Evolutionary conservation across 345 rosid genomes (phyloP).

Genomic region (Psidium friedrichsthalianum): DNA sequence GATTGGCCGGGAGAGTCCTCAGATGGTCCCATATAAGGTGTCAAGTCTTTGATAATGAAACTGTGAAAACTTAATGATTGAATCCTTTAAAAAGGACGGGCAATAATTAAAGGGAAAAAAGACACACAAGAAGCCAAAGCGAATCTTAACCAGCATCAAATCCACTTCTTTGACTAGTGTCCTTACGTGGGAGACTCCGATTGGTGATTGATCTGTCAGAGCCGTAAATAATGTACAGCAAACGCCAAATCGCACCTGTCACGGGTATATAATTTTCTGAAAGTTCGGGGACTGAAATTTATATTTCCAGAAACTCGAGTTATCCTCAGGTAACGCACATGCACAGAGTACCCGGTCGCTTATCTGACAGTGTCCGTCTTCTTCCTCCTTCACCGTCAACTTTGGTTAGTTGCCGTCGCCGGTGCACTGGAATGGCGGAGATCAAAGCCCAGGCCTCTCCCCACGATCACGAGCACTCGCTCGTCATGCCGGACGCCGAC

Average conservation of each 20-base stretch:
- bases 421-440: conserved; percentile 24
- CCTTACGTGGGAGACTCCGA: neutral
- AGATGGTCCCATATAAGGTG: neutral
- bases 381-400: neutral
- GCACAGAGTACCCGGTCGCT: neutral
- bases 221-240: neutral
- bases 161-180: neutral
- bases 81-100: neutral
- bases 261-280: neutral
- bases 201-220: neutral
- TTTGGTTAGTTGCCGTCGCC: neutral
- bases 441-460: conserved; percentile 22
- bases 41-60: fast-evolving
- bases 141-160: neutral
- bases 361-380: neutral
- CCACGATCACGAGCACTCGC: conserved; percentile 10
- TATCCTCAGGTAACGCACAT: neutral
- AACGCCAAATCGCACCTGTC: neutral
- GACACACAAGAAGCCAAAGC: neutral
- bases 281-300: neutral
- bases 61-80: neutral
- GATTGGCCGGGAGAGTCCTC: neutral
- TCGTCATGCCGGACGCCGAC: conserved; percentile 16
- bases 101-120: neutral
- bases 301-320: neutral